Percentiles rank a stretch among this genome's conserved stretches.
Conservation (phyloP, 805 yeast genomes). For the Yamadazyma sp. region DNA sequence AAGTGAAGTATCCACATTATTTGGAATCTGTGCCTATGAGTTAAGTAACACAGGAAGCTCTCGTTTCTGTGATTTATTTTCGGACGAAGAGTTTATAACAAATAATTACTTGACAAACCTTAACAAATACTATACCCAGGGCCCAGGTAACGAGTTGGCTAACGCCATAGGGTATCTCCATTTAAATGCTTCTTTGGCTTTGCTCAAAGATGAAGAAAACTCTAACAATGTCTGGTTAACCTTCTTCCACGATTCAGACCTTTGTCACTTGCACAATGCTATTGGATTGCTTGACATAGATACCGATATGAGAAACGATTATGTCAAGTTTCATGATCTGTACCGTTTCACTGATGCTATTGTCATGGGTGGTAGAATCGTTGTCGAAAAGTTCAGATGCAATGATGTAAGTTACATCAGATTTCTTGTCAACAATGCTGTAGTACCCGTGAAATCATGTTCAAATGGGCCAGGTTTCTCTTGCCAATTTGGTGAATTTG, state of each 20-base stretch:
- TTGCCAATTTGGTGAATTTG: conserved; percentile 24
- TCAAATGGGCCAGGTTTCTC: conserved; percentile 40
- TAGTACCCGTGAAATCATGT: conserved; percentile 31
- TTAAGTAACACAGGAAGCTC: conserved; percentile 67
- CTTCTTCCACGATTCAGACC: conserved; percentile 71
- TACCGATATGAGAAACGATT: conserved; percentile 9
- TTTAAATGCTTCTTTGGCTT: conserved; percentile 45
- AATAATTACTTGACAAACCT: conserved; percentile 61
- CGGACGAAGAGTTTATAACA: conserved; percentile 61
- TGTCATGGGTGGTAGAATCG: conserved; percentile 38
- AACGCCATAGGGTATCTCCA: conserved; percentile 58
- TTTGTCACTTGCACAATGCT: conserved; percentile 59
- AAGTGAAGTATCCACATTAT: conserved; percentile 50
- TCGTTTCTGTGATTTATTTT: conserved; percentile 62
- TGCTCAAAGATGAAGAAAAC: conserved; percentile 36
- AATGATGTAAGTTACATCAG: conserved; percentile 31
- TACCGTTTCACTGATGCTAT: conserved; percentile 40
- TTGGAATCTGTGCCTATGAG: conserved; percentile 71
- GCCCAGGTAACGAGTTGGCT: conserved; percentile 60
- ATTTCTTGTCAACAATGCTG: conserved; percentile 38
- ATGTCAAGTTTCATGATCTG: conserved; percentile 46
- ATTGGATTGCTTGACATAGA: conserved; percentile 52
- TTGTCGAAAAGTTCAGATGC: conserved; percentile 33
- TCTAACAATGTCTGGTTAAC: conserved; percentile 57
- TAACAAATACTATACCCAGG: conserved; percentile 56